These are phyloP conservation scores for Picochlorum sp. DNA, from an alignment of 139 green algal genomes.

Conservation along the genomic window DNA sequence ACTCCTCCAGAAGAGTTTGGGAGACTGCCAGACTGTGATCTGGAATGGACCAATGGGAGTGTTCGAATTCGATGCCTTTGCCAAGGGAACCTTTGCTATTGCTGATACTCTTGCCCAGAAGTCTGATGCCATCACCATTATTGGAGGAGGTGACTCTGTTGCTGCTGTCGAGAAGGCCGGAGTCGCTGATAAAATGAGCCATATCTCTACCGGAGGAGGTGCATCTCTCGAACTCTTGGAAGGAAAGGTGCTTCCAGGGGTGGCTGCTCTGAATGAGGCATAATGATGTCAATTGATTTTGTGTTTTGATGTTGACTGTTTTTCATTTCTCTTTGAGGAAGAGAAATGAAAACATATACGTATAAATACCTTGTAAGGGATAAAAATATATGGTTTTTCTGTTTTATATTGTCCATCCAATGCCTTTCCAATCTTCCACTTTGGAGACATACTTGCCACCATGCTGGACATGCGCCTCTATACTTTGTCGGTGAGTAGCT, in stretches of 20 bases:
- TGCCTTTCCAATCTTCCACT: too few species aligned
- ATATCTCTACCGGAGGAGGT: slow-evolving; percentile 94
- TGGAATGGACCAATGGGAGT: slow-evolving; percentile 96
- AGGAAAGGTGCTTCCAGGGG: slow-evolving; percentile 96
- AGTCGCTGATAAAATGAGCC: slow-evolving; percentile 64
- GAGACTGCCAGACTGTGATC: slow-evolving; percentile 88
- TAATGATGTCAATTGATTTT: background rate
- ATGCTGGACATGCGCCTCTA: too few species aligned
- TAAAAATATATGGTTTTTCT: too few species aligned
- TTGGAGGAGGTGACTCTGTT: slow-evolving; percentile 95
- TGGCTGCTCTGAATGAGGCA: slow-evolving; percentile 87
- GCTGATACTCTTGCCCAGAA: slow-evolving; percentile 83
- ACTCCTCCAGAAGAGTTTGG: slow-evolving; percentile 70
- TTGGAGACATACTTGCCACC: too few species aligned
- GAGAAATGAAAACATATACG: too few species aligned
- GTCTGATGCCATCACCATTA: slow-evolving; percentile 57
- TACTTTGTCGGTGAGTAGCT: too few species aligned
- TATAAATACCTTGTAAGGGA: too few species aligned
- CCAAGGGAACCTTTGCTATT: slow-evolving; percentile 81
- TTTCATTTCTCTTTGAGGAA: too few species aligned
- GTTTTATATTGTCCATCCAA: too few species aligned
- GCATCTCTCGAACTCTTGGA: slow-evolving; percentile 97
- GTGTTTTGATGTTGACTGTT: too few species aligned
- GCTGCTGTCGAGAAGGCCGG: slow-evolving; percentile 96
- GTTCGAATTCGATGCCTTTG: slow-evolving; percentile 94